Evolutionary conservation across 495 filamentous ascomycete genomes (phyloP).

Genomic region (Neurospora sp.): DNA sequence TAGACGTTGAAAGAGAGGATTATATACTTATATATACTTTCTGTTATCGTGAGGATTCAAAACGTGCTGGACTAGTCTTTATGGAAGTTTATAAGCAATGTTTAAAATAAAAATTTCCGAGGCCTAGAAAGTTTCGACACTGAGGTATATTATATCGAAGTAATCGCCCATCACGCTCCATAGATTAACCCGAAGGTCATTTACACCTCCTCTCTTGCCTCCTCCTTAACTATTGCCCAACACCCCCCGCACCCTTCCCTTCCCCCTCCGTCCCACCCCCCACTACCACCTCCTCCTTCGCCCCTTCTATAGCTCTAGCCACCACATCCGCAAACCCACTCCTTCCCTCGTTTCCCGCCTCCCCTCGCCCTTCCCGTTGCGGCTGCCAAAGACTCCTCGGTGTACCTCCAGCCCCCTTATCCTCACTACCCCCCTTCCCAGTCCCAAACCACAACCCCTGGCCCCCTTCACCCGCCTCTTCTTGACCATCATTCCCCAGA

Average conservation of each 20-base stretch:
- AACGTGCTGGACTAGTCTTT: not conserved
- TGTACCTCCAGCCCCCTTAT: not conserved
- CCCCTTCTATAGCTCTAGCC: slow-evolving; percentile 4
- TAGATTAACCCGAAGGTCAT: too few species aligned
- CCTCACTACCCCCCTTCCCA: not conserved
- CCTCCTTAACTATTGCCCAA: not conserved
- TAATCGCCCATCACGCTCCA: not conserved
- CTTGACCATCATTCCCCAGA: not conserved
- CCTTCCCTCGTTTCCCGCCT: not conserved
- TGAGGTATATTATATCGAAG: not conserved
- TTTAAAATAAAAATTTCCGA: not conserved
- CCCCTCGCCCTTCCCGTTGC: not conserved
- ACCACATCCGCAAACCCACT: slow-evolving; percentile 12
- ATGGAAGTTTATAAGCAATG: not conserved
- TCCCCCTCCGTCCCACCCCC: not conserved
- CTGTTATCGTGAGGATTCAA: too few species aligned
- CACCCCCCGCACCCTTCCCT: not conserved
- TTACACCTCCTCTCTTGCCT: too few species aligned
- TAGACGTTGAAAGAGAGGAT: too few species aligned
- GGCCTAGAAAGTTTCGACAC: not conserved
- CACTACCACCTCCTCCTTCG: not conserved
- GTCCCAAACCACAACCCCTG: not conserved
- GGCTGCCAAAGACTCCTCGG: not conserved
- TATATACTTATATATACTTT: too few species aligned
- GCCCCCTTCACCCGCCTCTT: not conserved